These are phyloP conservation scores for Leccinum aurantiacum DNA, from an alignment of 768 basidiomycete genomes.

Conservation along the genomic window DNA sequence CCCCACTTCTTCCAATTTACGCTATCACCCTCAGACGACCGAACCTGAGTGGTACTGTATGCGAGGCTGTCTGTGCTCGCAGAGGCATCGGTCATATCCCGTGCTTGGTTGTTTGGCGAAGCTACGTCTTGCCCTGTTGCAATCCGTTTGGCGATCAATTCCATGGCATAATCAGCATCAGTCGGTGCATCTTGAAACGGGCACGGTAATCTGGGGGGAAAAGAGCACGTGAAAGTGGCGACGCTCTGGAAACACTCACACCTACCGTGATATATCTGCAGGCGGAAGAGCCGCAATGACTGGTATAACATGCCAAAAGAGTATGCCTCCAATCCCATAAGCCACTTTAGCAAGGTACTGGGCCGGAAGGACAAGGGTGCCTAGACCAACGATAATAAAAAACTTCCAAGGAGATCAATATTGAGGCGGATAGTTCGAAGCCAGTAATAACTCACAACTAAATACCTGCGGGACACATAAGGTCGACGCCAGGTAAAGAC, in stretches of 20 bases:
- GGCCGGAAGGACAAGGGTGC: conserved; percentile 47
- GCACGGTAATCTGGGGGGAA: conserved; percentile 42
- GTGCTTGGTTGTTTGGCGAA: conserved; percentile 19
- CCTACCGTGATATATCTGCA: conserved; percentile 47
- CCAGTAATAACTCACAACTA: conserved; percentile 37
- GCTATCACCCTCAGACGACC: conserved; percentile 13
- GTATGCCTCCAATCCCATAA: conserved; percentile 46
- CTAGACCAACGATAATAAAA: conserved; percentile 40
- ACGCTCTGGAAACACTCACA: not conserved
- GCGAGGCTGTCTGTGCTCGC: conserved; percentile 8
- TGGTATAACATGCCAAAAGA: conserved; percentile 66
- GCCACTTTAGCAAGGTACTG: conserved; percentile 48
- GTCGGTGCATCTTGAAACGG: conserved; percentile 57
- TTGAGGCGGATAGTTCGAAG: not conserved
- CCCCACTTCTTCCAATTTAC: conserved; percentile 62
- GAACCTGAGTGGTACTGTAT: not conserved
- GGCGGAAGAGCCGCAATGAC: conserved; percentile 52
- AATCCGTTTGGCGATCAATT: conserved; percentile 60
- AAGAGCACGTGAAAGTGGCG: conserved; percentile 1
- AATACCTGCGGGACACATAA: conserved; percentile 48
- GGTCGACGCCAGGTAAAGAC: conserved; percentile 69
- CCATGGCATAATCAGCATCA: conserved; percentile 70
- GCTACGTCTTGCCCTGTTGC: conserved; percentile 49
- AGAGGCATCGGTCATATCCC: conserved; percentile 17
- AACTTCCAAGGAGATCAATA: conserved; percentile 25